phyloP scores from a whole-genome alignment of 2,329 filamentous ascomycete species.

The Trichoderma guizhouense region DNA sequence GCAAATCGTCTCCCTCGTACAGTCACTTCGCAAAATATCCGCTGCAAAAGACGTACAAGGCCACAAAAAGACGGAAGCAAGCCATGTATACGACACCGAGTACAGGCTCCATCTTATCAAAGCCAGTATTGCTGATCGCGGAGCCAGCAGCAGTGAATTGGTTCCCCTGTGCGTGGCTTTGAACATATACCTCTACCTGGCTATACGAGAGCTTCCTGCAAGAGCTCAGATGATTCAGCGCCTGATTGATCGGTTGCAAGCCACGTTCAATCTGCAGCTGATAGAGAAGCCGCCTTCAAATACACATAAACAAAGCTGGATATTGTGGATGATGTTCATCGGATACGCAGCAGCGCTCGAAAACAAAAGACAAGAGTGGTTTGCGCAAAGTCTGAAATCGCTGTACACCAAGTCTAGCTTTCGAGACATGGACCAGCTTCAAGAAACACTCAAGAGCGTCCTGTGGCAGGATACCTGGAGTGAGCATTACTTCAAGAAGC shows the following conservation, averaged over 20 bases:
- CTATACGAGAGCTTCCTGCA: neutral
- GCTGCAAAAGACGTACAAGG: neutral
- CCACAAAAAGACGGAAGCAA: neutral
- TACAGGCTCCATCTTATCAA: slow-evolving; percentile 3
- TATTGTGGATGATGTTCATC: slow-evolving; percentile 6
- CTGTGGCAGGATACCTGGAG: slow-evolving; percentile 1
- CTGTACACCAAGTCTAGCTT: neutral
- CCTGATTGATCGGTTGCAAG: neutral
- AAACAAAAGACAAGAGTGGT: neutral
- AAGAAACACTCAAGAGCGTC: neutral
- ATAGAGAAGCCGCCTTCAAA: neutral
- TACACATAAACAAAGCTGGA: neutral
- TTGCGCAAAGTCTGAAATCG: neutral
- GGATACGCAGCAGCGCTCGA: neutral
- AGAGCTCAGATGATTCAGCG: neutral
- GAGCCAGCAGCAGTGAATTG: neutral
- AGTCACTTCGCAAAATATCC: neutral
- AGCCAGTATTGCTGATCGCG: neutral
- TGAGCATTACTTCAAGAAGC: neutral
- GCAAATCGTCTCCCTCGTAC: neutral
- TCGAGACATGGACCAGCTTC: neutral
- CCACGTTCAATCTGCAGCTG: neutral
- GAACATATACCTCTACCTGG: slow-evolving; percentile 10
- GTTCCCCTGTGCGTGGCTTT: neutral
- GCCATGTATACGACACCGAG: neutral